phyloP scores from a whole-genome alignment of 1,139 yeast species.

The Sugiyamaella novakii region DNA sequence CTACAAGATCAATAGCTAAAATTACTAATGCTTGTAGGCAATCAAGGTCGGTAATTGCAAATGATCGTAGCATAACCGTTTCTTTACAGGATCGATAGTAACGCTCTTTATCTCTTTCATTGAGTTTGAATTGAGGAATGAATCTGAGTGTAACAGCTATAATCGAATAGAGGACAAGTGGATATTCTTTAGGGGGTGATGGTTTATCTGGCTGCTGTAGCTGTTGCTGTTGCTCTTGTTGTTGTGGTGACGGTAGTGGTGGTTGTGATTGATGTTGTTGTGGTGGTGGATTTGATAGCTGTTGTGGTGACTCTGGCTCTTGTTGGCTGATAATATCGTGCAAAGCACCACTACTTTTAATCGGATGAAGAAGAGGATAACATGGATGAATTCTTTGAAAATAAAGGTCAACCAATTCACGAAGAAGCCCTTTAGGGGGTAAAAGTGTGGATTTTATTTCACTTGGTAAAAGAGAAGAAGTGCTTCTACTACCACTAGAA shows the following conservation, averaged over 20 bases:
- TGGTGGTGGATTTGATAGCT: background rate
- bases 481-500: constrained; percentile 1
- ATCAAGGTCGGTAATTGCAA: constrained; percentile 28
- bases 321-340: constrained; percentile 10
- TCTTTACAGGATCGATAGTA: constrained; percentile 29
- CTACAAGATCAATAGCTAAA: constrained; percentile 31
- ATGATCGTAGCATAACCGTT: constrained; percentile 27
- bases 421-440: constrained; percentile 16
- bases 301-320: background rate
- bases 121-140: constrained; percentile 22
- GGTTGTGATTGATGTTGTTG: background rate
- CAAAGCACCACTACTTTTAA: constrained; percentile 17
- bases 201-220: background rate
- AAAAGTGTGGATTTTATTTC: constrained; percentile 6
- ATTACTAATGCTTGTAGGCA: constrained; percentile 30
- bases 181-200: constrained; percentile 20
- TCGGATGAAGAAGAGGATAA: constrained; percentile 31
- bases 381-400: constrained; percentile 29
- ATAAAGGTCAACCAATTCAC: constrained; percentile 27
- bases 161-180: constrained; percentile 27
- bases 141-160: constrained; percentile 29
- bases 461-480: background rate
- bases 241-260: background rate
- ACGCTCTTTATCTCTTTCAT: constrained; percentile 16
- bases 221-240: background rate